Conservation (phyloP, 164 flowering plant genomes). For the Nymphaea colorata region DNA sequence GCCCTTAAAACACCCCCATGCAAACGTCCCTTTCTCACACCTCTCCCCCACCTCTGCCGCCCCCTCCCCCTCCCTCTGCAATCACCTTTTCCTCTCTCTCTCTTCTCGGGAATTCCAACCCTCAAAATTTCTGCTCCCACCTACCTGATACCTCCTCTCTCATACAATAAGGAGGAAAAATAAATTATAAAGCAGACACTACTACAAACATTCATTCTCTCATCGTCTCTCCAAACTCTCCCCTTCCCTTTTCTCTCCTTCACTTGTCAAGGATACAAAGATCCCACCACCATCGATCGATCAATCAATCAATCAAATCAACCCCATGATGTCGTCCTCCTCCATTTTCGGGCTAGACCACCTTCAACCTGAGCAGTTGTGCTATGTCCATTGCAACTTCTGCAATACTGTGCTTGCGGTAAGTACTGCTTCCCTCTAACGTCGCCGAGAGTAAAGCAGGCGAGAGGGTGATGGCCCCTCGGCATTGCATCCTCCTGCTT, state of each 20-base stretch:
- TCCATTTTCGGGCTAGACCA: conserved; percentile 68
- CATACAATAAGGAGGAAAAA: not conserved
- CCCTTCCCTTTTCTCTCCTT: not conserved
- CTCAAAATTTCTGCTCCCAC: not conserved
- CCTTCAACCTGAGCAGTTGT: conserved; percentile 17
- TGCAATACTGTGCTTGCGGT: conserved; percentile 19
- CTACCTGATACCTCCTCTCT: conserved; percentile 35
- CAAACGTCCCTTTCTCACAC: conserved; percentile 55
- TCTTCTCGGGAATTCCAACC: not conserved
- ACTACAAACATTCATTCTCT: conserved; percentile 1
- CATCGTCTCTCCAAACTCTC: conserved; percentile 3
- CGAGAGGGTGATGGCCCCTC: no score
- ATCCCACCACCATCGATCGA: conserved; percentile 17
- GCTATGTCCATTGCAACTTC: conserved; percentile 17
- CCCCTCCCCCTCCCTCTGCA: conserved; percentile 10
- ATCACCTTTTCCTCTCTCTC: not conserved
- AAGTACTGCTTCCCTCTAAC: conserved; percentile 1
- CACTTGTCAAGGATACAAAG: not conserved
- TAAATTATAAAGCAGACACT: not conserved
- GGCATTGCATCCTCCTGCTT: no score
- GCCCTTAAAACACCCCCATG: conserved; percentile 34
- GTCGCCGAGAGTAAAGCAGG: not conserved
- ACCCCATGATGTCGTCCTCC: conserved; percentile 33
- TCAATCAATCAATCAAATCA: conserved; percentile 26
- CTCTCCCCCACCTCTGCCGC: conserved; percentile 50